Evolutionary conservation across 306 rosid genomes (phyloP), one percentile per base, ranked within the genome.

Genomic region (Castanopsis chinensis): DNA sequence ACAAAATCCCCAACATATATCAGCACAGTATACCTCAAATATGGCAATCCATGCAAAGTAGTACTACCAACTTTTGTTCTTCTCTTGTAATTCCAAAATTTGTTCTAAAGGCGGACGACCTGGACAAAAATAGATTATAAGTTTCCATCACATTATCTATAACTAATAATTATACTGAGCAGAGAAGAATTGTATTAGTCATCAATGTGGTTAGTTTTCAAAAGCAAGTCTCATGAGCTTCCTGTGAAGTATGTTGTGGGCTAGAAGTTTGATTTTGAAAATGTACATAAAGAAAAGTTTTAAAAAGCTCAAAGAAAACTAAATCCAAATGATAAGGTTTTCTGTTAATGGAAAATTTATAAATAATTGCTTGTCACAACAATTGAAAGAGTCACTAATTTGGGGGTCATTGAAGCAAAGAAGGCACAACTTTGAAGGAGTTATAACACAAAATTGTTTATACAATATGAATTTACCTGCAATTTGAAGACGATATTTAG

Each of bases 21-120:
- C 2, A 25, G 27, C 27, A 25, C 1, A 32, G 68, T 12, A 49
- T 5, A 64, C 57, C 33, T 28, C 70, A 82, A 60, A 74, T 63
- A 60, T 19, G 56, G n/a, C 37, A 74, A 35, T 63, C 69, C 59
- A 45, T 32, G 70, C 20, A 37, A 72, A 67, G 58, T 45, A 60
- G 23, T 69, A 52, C 27, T 65, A 73, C 67, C 18, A 81, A 91
- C 97, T 97, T 94, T 79, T 25, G 79, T 49, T 94, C 83, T 85
- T 88, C 83, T 25, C 74, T 85, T 60, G 94, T 1, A 89, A 81
- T 72, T 86, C 88, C 81, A 95, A 67, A 83, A 95, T 86, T 80
- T 95, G 91, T 78, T 90, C 94, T 1, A 95, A 79, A 23, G 99
- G 88, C 27, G 1, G 27, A 25, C 2, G 27, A 2, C 27, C 27